Conservation (phyloP, 2,329 filamentous ascomycete genomes). For the Sclerotinia trifoliorum region DNA sequence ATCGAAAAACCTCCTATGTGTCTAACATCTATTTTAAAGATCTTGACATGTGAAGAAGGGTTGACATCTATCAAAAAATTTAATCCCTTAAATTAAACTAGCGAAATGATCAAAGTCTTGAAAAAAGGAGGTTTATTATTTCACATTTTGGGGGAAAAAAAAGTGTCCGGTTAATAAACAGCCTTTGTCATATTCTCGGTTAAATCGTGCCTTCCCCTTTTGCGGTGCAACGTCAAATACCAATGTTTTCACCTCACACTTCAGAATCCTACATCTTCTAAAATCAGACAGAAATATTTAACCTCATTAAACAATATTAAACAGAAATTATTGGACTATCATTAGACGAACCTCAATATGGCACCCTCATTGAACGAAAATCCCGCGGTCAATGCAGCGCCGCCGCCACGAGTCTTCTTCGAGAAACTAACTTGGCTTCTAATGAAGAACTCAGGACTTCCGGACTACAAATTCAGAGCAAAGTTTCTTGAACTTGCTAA, state of each 20-base stretch:
- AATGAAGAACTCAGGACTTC: not conserved
- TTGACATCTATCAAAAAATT: fast-evolving
- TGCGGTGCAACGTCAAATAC: not conserved
- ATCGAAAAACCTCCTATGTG: not conserved
- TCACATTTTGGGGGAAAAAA: not conserved
- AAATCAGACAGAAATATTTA: not conserved
- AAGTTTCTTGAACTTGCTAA: not conserved
- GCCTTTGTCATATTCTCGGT: not conserved
- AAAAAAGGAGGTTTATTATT: not conserved
- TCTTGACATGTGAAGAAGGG: fast-evolving
- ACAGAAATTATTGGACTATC: not conserved
- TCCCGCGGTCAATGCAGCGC: not conserved
- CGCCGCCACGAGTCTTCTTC: not conserved
- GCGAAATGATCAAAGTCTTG: fast-evolving
- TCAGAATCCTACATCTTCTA: not conserved
- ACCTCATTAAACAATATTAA: not conserved
- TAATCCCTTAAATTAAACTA: not conserved
- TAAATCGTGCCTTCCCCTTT: not conserved
- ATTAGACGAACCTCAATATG: not conserved
- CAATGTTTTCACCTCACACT: fast-evolving
- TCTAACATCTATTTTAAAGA: not conserved
- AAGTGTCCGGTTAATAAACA: not conserved
- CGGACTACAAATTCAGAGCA: not conserved
- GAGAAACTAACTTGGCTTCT: not conserved
- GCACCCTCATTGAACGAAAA: not conserved